Evolutionary conservation across 495 filamentous ascomycete genomes (phyloP).

Genomic region (Alectoria sarmentosa): DNA sequence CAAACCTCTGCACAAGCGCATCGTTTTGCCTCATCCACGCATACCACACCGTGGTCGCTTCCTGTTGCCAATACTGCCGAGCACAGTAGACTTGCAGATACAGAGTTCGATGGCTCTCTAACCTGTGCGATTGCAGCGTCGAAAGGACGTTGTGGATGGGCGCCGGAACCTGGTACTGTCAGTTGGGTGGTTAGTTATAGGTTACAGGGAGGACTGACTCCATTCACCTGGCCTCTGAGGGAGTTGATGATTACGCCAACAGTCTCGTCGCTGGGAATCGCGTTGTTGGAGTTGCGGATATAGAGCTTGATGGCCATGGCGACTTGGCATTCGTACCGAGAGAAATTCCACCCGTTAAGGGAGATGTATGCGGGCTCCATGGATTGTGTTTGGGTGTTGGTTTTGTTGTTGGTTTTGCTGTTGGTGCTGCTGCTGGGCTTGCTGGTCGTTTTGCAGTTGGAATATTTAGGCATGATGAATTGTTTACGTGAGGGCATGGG

Average conservation of each 20-base stretch:
- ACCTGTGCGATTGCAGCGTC: constrained; percentile 2
- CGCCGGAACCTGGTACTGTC: constrained; percentile 1
- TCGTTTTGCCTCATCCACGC: constrained; percentile 10
- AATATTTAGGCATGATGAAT: not conserved
- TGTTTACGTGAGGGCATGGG: not conserved
- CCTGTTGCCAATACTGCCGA: constrained; percentile 8
- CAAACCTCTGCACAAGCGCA: constrained; percentile 2
- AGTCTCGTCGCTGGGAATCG: constrained; percentile 6
- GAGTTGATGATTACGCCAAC: constrained; percentile 13
- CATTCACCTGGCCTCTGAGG: constrained; percentile 2
- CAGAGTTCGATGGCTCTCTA: not conserved
- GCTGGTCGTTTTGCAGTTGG: not conserved
- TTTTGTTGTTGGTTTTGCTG: not conserved
- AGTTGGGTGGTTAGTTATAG: not conserved
- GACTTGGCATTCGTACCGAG: constrained; percentile 6
- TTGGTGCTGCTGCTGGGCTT: not conserved
- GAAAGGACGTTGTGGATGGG: not conserved
- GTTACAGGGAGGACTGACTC: not conserved
- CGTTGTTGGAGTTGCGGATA: constrained; percentile 1
- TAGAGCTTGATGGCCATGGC: constrained; percentile 12
- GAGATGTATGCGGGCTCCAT: constrained; percentile 2
- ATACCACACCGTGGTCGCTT: constrained; percentile 11
- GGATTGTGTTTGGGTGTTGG: not conserved
- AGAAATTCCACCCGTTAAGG: constrained; percentile 8
- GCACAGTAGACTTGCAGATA: constrained; percentile 4